Evolutionary conservation across 2,329 filamentous ascomycete genomes (phyloP).

Genomic region (Fusarium temperatum): DNA sequence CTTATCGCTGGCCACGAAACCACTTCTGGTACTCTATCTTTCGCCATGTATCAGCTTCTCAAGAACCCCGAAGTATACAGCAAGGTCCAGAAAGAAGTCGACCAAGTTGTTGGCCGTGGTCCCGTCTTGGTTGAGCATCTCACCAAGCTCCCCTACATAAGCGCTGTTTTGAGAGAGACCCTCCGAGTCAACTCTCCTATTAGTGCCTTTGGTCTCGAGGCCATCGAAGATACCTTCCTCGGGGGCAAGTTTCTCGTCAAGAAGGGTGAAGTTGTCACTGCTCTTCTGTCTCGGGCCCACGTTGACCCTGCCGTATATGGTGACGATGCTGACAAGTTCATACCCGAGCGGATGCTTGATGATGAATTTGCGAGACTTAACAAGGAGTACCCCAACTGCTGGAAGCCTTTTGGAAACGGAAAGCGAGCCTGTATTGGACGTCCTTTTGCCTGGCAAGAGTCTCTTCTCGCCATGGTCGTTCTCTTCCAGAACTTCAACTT

Average conservation of each 20-base stretch:
- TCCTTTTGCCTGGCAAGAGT: slow-evolving; percentile 79
- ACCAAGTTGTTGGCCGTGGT: slow-evolving; percentile 67
- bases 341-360: slow-evolving; percentile 77
- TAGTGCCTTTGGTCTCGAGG: slow-evolving; percentile 62
- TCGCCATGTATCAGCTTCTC: slow-evolving; percentile 71
- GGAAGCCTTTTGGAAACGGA: slow-evolving; percentile 81
- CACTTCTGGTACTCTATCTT: slow-evolving; percentile 72
- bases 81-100: slow-evolving; percentile 74
- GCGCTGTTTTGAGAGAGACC: slow-evolving; percentile 71
- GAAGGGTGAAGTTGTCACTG: slow-evolving; percentile 59
- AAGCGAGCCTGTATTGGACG: slow-evolving; percentile 76
- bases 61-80: slow-evolving; percentile 68
- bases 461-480: slow-evolving; percentile 67
- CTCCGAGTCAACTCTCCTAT: slow-evolving; percentile 70
- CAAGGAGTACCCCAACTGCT: slow-evolving; percentile 68
- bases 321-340: slow-evolving; percentile 70
- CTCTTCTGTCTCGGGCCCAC: slow-evolving; percentile 65
- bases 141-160: slow-evolving; percentile 71
- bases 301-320: slow-evolving; percentile 72
- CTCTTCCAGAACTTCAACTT: slow-evolving; percentile 79
- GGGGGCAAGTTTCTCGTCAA: slow-evolving; percentile 69
- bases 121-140: slow-evolving; percentile 69
- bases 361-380: slow-evolving; percentile 70
- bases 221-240: slow-evolving; percentile 63
- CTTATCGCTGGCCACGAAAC: slow-evolving; percentile 78